Conservation (phyloP, 805 yeast species). For the Candida golubevii region DNA sequence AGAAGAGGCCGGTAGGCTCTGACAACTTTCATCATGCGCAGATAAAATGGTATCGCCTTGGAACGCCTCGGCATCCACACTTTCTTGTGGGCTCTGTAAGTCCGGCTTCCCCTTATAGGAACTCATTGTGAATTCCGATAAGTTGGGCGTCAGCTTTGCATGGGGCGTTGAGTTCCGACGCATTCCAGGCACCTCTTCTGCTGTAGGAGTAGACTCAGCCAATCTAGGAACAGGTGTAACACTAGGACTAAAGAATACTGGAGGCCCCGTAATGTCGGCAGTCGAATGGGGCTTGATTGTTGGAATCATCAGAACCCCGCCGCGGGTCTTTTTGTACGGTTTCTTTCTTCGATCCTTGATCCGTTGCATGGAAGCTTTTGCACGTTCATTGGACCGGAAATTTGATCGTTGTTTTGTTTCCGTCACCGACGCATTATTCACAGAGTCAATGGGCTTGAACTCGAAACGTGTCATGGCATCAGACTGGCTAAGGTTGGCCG, state of each 20-base stretch:
- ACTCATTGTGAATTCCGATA: background rate
- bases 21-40: conserved; percentile 21
- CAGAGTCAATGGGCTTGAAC: conserved; percentile 15
- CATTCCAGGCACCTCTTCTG: background rate
- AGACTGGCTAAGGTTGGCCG: conserved; percentile 18
- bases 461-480: conserved; percentile 15
- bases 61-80: background rate
- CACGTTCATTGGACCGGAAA: conserved; percentile 51
- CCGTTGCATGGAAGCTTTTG: conserved; percentile 60
- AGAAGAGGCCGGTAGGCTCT: conserved; percentile 31
- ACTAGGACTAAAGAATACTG: background rate
- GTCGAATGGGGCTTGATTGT: background rate
- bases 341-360: conserved; percentile 57
- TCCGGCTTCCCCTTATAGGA: background rate
- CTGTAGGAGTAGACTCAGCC: background rate
- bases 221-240: background rate
- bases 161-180: background rate
- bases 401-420: conserved; percentile 16
- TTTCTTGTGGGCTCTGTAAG: background rate
- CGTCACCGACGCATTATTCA: conserved; percentile 9
- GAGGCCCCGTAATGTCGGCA: background rate
- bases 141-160: background rate
- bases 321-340: conserved; percentile 21
- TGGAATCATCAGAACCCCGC: conserved; percentile 3
- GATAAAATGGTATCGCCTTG: background rate